Evolutionary conservation across 1,284 basidiomycete species (phyloP), one percentile per base, ranked within the genome.

Genomic region (Trichosporon coremiiforme): DNA sequence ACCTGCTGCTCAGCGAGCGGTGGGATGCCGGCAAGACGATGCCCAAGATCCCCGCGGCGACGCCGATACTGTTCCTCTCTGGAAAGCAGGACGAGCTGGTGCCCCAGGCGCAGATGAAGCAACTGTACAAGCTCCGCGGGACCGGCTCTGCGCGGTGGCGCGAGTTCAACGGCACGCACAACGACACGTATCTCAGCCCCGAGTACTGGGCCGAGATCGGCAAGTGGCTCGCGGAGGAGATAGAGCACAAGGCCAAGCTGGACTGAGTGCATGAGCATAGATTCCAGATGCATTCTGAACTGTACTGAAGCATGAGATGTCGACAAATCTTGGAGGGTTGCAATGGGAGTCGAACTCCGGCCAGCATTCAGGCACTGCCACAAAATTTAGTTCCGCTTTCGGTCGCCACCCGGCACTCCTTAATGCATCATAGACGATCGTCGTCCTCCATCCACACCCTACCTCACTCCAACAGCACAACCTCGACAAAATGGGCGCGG

Each of bases 1-100:
- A 77, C 15, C 72, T 77, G 15, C 75, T 83, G 8, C 72, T 83
- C 10, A 79, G 76, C 2, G 82, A 98, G 79, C 91, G 90, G 79
- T 98, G 96, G 96, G 89, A 95, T 79, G 93, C 92, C 0, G 87
- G 85, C 0, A 87, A 87, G 8, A 89, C 90, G 73, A 86, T 96
- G 57, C 87, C 88, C 0, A 82, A 87, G 47, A 90, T 97, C 36
- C 90, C 91, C 0, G 79, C 85, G 5, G 85, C 85, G 1, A 92
- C 88, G 4, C 94, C 94, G 0, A 89, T 95, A 17, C 86, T 98
- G 31, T 90, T 98, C 87, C 85, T 98, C 20, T 91, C 83, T 0
- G 95, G 95, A 4, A 81, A 85, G 64, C 84, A 83, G 66, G 96
- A 98, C 78, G 90, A 94, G 77, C 86, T 98, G 15, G 92, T 98